Evolutionary conservation across 2,329 filamentous ascomycete genomes (phyloP), one percentile per base, ranked within the genome.

Genomic region (Fusarium coicis): DNA sequence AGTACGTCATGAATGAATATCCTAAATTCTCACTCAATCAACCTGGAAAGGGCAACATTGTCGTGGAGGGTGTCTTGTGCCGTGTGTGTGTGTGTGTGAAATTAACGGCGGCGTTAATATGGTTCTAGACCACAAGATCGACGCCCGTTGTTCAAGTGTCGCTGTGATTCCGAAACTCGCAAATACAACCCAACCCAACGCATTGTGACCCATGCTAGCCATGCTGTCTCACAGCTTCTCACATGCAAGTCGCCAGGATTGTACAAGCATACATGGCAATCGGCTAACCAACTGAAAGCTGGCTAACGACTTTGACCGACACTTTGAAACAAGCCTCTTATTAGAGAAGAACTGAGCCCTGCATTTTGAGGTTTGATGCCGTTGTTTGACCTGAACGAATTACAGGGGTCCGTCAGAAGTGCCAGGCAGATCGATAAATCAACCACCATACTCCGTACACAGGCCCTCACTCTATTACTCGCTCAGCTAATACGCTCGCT

Each of bases 91-190:
- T 36, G 21, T 36, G 43, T 9, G 49, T 9, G 44, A 44, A 19
- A 52, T 64, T 47, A 53, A 47, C 42, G 23, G 42, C 36, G 21
- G 30, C 61, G 42, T 46, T 50, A 42, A 49, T 18, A 53, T 54
- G 26, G 60, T 68, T 62, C 68, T 66, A 73, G 73, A 74, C 70
- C 63, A 34, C 54, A 34, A 56, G 74, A 77, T 76, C 70, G 63
- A 56, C 73, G 26, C 26, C 44, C 26, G 44, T 47, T 19, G 65
- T 21, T 19, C 23, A 50, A 55, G 43, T 42, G 39, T 42, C 65
- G 37, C 69, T 52, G 42, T 56, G 26, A 56, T 36, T 49, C 26
- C 43, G 46, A 66, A 58, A 58, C 42, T 65, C 36, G 32, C 10
- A 60, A 66, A 49, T 62, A 37, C 47, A 47, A 73, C 65, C 56